Evolutionary conservation across 2,329 filamentous ascomycete species (phyloP).

Genomic region (Hypoxylon sp.): DNA sequence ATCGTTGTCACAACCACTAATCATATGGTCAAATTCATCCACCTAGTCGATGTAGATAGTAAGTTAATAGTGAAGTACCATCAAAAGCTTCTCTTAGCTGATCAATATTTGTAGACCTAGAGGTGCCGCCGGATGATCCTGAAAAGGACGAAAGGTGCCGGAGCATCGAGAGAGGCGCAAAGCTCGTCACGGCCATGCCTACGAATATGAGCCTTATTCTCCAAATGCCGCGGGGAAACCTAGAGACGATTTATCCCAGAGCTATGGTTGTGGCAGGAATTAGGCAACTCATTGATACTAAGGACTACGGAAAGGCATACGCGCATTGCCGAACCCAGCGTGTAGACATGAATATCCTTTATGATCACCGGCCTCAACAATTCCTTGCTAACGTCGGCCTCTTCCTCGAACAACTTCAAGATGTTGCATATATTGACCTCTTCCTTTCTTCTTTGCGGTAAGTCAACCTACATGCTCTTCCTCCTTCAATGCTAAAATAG

Average conservation of each 20-base stretch:
- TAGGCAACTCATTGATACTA: constrained; percentile 79
- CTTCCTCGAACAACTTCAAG: constrained; percentile 87
- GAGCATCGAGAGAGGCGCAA: constrained; percentile 89
- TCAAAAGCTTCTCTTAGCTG: background rate
- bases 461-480: constrained; percentile 41
- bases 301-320: constrained; percentile 87
- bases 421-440: constrained; percentile 85
- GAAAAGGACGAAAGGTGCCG: constrained; percentile 93
- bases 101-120: constrained; percentile 70
- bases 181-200: constrained; percentile 88
- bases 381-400: constrained; percentile 81
- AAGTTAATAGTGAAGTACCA: constrained; percentile 46
- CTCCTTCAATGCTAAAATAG: constrained; percentile 46
- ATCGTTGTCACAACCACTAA: constrained; percentile 93
- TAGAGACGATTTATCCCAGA: constrained; percentile 94
- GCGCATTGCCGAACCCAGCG: constrained; percentile 89
- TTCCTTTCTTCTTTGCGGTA: constrained; percentile 89
- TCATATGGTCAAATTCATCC: constrained; percentile 93
- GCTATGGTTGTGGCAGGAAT: constrained; percentile 94
- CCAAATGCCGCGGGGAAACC: constrained; percentile 95
- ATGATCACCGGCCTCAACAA: constrained; percentile 89
- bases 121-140: constrained; percentile 87
- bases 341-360: constrained; percentile 97
- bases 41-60: constrained; percentile 77
- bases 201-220: constrained; percentile 86